Percentiles rank a stretch among this genome's conserved stretches.
phyloP scores from a whole-genome alignment of 352 stramenopile species.

The Globisporangium solare region DNA sequence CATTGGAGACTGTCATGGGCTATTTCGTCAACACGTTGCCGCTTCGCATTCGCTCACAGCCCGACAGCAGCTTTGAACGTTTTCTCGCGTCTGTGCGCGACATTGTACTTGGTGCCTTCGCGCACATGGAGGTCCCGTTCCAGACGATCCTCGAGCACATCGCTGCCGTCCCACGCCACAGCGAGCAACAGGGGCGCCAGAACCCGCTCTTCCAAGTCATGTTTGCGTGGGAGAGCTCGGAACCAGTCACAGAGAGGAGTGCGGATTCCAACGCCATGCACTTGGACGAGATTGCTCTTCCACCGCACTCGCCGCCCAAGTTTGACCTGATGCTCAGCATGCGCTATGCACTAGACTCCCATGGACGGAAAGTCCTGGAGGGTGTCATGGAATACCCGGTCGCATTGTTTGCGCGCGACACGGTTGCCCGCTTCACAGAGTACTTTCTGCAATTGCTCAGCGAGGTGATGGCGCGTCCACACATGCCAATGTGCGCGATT shows the following conservation, averaged over 20 bases:
- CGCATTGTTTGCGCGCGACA: conserved; percentile 17
- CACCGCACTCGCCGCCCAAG: conserved; percentile 29
- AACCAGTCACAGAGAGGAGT: too few relatives aligned
- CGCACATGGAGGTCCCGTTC: conserved; percentile 47
- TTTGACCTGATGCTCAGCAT: conserved; percentile 71
- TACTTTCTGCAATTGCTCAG: too few relatives aligned
- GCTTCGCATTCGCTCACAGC: conserved; percentile 26
- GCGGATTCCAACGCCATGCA: neutral
- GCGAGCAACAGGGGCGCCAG: neutral
- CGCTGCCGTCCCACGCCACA: conserved; percentile 9
- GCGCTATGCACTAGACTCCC: conserved; percentile 10
- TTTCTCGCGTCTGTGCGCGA: conserved; percentile 37
- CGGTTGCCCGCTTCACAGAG: too few relatives aligned
- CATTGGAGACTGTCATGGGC: conserved; percentile 32
- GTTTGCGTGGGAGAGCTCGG: conserved; percentile 41
- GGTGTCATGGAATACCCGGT: conserved; percentile 43
- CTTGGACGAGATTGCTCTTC: conserved; percentile 23
- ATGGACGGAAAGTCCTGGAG: conserved; percentile 25
- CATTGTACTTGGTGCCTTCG: conserved; percentile 36
- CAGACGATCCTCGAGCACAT: conserved; percentile 49
- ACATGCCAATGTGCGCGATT: too few relatives aligned
- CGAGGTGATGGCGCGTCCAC: too few relatives aligned
- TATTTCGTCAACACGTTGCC: conserved; percentile 63
- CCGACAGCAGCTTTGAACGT: conserved; percentile 19
- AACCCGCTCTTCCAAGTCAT: conserved; percentile 46